Percentiles rank a stretch among this genome's conserved stretches.
These are phyloP conservation scores for Fusarium praegraminearum DNA, from an alignment of 2,329 filamentous ascomycete genomes.

Conservation along the genomic window DNA sequence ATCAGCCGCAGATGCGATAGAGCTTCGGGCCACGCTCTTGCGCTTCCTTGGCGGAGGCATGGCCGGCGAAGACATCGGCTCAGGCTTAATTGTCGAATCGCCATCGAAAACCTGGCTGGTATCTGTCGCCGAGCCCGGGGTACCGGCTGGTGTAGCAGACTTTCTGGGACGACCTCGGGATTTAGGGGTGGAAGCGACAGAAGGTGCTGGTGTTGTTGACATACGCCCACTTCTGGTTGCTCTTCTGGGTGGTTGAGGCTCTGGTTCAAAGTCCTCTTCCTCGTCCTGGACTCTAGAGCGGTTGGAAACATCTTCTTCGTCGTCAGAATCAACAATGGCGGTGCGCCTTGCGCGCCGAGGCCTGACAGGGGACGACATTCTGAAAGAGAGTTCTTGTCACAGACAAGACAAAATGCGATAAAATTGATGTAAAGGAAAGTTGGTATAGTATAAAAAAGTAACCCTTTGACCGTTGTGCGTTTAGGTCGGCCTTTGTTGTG, in stretches of 20 bases:
- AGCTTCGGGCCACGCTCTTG: slow-evolving; percentile 66
- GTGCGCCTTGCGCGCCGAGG: slow-evolving; percentile 69
- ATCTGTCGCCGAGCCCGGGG: slow-evolving; percentile 41
- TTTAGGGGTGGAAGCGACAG: slow-evolving; percentile 61
- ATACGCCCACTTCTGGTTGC: slow-evolving; percentile 57
- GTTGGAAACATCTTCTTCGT: slow-evolving; percentile 73
- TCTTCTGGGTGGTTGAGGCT: slow-evolving; percentile 69
- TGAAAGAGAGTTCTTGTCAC: slow-evolving; percentile 24
- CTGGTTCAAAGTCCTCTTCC: slow-evolving; percentile 83
- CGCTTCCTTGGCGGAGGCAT: slow-evolving; percentile 73
- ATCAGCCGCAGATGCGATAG: slow-evolving; percentile 57
- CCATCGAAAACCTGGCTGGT: slow-evolving; percentile 55
- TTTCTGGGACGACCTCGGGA: slow-evolving; percentile 58
- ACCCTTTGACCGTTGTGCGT: background rate
- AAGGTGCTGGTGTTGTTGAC: slow-evolving; percentile 58
- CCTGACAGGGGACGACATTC: slow-evolving; percentile 54
- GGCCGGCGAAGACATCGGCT: slow-evolving; percentile 49
- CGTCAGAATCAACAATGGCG: slow-evolving; percentile 82
- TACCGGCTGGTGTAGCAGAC: slow-evolving; percentile 49
- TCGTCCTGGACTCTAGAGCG: slow-evolving; percentile 68
- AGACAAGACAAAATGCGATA: slow-evolving; percentile 16
- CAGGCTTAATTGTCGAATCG: slow-evolving; percentile 50
- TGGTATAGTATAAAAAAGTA: slow-evolving; percentile 6
- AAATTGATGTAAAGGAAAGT: slow-evolving; percentile 3
- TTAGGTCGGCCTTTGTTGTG: slow-evolving; percentile 7